phyloP scores from a whole-genome alignment of 495 filamentous ascomycete species.

The Amniculicola lignicola region DNA sequence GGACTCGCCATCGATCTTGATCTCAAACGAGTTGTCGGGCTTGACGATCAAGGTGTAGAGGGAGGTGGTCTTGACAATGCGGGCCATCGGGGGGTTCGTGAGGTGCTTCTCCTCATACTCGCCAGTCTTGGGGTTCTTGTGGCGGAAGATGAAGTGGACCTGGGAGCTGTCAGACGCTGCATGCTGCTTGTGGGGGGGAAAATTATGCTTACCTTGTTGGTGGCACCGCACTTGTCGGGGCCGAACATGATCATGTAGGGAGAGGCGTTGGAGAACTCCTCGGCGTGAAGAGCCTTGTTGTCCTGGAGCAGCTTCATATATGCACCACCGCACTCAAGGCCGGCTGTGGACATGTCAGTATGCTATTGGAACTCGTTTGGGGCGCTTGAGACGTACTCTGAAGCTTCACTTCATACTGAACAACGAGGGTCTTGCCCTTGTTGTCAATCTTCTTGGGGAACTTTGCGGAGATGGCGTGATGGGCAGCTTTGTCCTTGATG shows the following conservation, averaged over 20 bases:
- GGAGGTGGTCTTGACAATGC: constrained; percentile 83
- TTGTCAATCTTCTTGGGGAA: constrained; percentile 95
- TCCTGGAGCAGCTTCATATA: constrained; percentile 99
- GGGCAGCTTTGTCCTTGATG: constrained; percentile 92
- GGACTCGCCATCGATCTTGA: constrained; percentile 81
- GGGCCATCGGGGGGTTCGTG: constrained; percentile 74
- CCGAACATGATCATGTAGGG: constrained; percentile 99
- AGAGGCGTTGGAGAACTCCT: constrained; percentile 96
- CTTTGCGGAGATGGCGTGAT: constrained; percentile 99
- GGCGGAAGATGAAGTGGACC: constrained; percentile 99
- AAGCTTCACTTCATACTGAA: constrained; percentile 99
- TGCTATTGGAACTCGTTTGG: neutral
- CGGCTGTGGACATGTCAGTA: constrained; percentile 55
- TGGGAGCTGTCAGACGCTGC: constrained; percentile 31
- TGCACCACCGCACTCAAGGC: constrained; percentile 96
- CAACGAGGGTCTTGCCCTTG: constrained; percentile 93
- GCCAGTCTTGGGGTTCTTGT: constrained; percentile 99
- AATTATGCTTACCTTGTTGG: constrained; percentile 72
- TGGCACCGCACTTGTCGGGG: constrained; percentile 98
- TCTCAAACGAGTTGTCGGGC: constrained; percentile 90
- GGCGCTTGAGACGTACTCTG: constrained; percentile 65
- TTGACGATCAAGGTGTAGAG: constrained; percentile 96
- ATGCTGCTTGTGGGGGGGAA: neutral
- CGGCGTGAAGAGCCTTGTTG: constrained; percentile 91
- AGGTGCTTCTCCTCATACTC: constrained; percentile 99